Evolutionary conservation across 176 grass and related monocot genomes (phyloP).

Genomic region (Pharus latifolius): DNA sequence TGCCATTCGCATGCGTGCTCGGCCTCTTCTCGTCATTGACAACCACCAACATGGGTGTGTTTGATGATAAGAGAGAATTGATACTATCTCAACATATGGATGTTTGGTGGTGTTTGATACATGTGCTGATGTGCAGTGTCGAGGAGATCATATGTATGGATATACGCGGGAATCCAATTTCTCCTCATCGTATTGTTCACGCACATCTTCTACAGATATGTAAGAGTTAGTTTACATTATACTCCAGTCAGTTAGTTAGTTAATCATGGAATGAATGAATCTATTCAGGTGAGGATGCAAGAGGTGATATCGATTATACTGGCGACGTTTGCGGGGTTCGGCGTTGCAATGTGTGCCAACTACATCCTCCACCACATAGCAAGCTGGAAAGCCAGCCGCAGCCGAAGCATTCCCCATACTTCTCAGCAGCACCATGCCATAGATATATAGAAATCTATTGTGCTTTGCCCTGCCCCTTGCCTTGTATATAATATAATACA

Average conservation of each 20-base stretch:
- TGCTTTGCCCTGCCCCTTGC: too few relatives aligned
- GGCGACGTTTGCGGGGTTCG: conserved; percentile 43
- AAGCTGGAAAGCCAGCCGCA: conserved; percentile 16
- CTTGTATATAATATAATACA: too few relatives aligned
- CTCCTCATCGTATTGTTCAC: conserved; percentile 44
- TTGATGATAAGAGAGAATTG: too few relatives aligned
- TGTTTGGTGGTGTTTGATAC: too few relatives aligned
- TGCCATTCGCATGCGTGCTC: conserved; percentile 33
- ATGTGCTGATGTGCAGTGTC: background rate
- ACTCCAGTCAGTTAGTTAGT: too few relatives aligned
- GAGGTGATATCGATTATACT: conserved; percentile 46
- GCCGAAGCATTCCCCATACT: too few relatives aligned
- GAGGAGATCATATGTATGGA: conserved; percentile 22
- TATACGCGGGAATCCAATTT: conserved; percentile 32
- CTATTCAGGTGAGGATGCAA: conserved; percentile 11
- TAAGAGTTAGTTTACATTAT: background rate
- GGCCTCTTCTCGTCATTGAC: conserved; percentile 38
- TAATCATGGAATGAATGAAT: too few relatives aligned
- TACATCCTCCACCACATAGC: conserved; percentile 17
- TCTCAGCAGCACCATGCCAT: too few relatives aligned
- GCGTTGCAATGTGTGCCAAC: conserved; percentile 28
- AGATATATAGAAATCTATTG: too few relatives aligned
- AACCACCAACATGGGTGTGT: conserved; percentile 10
- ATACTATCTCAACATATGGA: too few relatives aligned
- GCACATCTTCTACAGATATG: conserved; percentile 43